Base-by-base conservation (phyloP, 2,329 filamentous ascomycete species). In the Fusarium virguliforme region DNA sequence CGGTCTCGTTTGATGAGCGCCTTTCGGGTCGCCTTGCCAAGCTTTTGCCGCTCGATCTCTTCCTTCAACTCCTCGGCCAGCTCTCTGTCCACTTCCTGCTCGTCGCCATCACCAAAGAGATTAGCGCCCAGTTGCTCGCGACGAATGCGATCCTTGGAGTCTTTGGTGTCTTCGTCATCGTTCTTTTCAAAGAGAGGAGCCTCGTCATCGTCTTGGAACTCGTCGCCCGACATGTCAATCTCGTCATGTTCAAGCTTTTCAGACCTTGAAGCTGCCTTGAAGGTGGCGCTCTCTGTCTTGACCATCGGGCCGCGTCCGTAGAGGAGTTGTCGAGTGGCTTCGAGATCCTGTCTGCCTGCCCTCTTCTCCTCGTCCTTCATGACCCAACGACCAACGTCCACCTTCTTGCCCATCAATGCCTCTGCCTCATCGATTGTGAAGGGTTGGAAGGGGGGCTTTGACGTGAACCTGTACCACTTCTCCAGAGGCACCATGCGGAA, bases 401-500 rank as follows among this genome's bases (percentile, higher is more conserved):
- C 87, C 79, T 94, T 94, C 80, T 93, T 92, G 65, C 88, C 90
- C 91, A 97, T 94, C 62, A 91, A 86, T 61, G 91, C 91, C 79
- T 98, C 95, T 0, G 93, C 94, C 78, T 97, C 91, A 68, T 97
- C 95, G 10, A 95, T 90, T 1, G 90, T 91, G 79, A 95, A 89
- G 0, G 90, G 87, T 78, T 92, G 91, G 77, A 96, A 95, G 10
- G 91, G 89, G 61, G 94, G 92, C 79, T 95, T 95, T 46, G 91
- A 87, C 4, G 88, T 91, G 78, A 97, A 97, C 62, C 90, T 92
- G 83, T 99, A 99, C 91, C 93, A 98, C 77, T 98, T 97, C 81
- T 99, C 95, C 18, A 98, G 83, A 0, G 97, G 97, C 3, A 97
- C 87, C 90, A 98, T 93, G 64, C 91, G 90, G 78, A 97, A 96